Evolutionary conservation across 2,329 filamentous ascomycete genomes (phyloP), one percentile per base, ranked within the genome.

Genomic region (Grosmannia serpens): DNA sequence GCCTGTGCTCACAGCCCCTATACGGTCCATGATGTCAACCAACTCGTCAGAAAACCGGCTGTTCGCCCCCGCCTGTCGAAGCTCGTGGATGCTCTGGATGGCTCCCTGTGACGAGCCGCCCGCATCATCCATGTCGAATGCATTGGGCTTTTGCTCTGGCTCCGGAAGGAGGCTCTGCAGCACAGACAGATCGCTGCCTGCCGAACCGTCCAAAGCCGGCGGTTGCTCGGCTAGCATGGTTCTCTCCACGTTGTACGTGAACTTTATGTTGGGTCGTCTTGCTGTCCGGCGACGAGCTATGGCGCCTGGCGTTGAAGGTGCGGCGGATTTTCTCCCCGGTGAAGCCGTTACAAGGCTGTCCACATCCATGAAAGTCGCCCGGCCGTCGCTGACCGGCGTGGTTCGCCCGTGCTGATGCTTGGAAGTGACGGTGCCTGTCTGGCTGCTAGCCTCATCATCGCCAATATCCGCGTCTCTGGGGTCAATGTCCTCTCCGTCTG

Each of bases 31-130:
- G 20, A 86, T 70, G 64, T 87, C 84, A 61, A 84, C 81, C 70
- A 87, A 79, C 64, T 85, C 82, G 62, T 87, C 83, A 5, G 83
- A 75, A 62, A 84, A 84, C 31, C 84, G 79, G 64, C 82, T 84
- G 65, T 86, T 86, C 26, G 82, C 83, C 20, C 84, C 84, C 5
- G 84, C 83, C 60, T 85, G 81, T 56, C 83, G 77, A 49, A 87
- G 70, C 66, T 87, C 84, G 65, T 87, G 84, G 22, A 87, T 80
- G 63, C 81, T 84, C 59, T 79, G 77, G 53, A 86, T 82, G 31
- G 79, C 78, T 22, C 77, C 75, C 52, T 74, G 76, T 24, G 72
- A 71, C 15, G 72, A 71, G 20, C 71, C 64, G 26, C 74, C 71
- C 1, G 75, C 72, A 17, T 77, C 77, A 8, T 73, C 71, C 56